Percentiles rank a stretch among this genome's conserved stretches.
phyloP scores from a whole-genome alignment of 306 rosid species.

The Mucuna pruriens region DNA sequence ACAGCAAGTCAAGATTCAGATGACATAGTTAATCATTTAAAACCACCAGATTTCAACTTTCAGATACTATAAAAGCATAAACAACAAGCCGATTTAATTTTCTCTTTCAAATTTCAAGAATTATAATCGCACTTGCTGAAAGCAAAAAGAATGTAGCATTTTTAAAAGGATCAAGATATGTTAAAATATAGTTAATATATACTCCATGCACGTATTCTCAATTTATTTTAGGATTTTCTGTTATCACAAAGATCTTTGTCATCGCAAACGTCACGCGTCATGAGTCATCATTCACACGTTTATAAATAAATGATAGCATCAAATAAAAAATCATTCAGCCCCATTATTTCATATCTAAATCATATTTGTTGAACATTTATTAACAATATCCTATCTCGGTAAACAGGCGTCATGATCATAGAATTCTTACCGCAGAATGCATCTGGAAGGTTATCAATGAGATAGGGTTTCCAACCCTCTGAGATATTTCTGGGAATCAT shows the following conservation, averaged over 20 bases:
- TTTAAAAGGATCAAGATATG: constrained; percentile 14
- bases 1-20: neutral
- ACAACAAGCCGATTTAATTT: constrained; percentile 1
- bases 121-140: neutral
- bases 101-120: neutral
- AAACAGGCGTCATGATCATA: neutral
- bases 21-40: neutral
- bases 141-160: neutral
- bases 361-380: constrained; percentile 15
- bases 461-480: constrained; percentile 67
- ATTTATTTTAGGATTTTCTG: neutral
- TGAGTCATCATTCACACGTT: neutral
- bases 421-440: constrained; percentile 76
- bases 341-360: constrained; percentile 8
- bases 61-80: neutral
- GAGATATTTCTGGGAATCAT: constrained; percentile 63
- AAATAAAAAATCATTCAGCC: constrained; percentile 6
- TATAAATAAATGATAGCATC: constrained; percentile 7
- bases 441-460: constrained; percentile 67
- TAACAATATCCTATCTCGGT: neutral
- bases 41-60: neutral
- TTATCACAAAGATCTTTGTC: neutral
- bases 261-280: neutral
- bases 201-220: neutral
- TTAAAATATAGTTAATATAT: neutral